phyloP scores from a whole-genome alignment of 2,329 filamentous ascomycete species.

The Calonectria honghensis region DNA sequence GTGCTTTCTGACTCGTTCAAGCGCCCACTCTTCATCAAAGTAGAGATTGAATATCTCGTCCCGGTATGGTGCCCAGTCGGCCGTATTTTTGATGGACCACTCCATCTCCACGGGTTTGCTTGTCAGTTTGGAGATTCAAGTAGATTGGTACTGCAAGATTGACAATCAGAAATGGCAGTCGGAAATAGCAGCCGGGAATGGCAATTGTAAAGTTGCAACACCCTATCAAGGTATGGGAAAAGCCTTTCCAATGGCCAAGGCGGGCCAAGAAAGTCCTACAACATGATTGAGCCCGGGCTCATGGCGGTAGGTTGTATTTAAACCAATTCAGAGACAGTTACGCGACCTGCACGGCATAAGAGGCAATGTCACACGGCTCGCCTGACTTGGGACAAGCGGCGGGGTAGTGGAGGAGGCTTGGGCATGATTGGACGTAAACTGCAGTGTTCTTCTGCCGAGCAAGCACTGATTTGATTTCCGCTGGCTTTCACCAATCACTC shows the following conservation, averaged over 20 bases:
- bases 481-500: not conserved
- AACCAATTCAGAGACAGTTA: not conserved
- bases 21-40: constrained; percentile 10
- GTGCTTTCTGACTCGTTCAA: not conserved
- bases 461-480: no score
- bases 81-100: not conserved
- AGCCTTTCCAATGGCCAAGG: no score
- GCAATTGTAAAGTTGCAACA: no score
- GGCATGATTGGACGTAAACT: not conserved
- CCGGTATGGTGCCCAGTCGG: not conserved
- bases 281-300: not conserved
- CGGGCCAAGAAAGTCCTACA: no score
- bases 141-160: no score
- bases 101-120: not conserved
- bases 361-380: not conserved
- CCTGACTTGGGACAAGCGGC: not conserved
- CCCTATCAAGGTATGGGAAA: not conserved
- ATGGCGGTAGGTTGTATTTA: not conserved
- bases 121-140: no score
- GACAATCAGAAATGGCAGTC: no score
- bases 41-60: constrained; percentile 8
- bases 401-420: not conserved
- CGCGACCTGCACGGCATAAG: not conserved
- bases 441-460: constrained; percentile 4
- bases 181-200: no score